Conservation (phyloP, 805 yeast genomes). For the Pichia exigua region DNA sequence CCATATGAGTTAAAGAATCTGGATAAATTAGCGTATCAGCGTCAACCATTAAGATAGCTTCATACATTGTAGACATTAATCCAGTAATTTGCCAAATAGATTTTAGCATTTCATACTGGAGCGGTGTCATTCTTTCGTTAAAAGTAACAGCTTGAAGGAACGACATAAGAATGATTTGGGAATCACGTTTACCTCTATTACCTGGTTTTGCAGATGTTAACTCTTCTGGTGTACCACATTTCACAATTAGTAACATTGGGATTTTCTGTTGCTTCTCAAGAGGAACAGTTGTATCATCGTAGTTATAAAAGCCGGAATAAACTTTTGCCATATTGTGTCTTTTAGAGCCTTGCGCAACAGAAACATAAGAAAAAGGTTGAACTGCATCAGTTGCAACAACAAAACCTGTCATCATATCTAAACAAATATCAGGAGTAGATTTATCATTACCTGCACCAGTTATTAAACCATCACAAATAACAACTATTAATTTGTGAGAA, state of each 20-base stretch:
- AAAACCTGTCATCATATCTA: constrained; percentile 81
- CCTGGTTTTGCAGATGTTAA: constrained; percentile 71
- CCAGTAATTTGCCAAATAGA: constrained; percentile 81
- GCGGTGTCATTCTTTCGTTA: constrained; percentile 89
- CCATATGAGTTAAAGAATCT: constrained; percentile 83
- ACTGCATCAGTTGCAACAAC: constrained; percentile 67
- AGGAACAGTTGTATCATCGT: constrained; percentile 68
- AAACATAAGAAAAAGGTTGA: constrained; percentile 78
- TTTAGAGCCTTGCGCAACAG: constrained; percentile 89
- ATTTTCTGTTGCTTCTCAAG: constrained; percentile 77
- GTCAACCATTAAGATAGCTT: constrained; percentile 83
- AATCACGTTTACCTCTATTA: constrained; percentile 93
- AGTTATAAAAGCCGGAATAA: constrained; percentile 88
- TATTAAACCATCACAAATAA: constrained; percentile 89
- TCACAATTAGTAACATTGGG: constrained; percentile 71
- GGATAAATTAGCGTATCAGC: constrained; percentile 89
- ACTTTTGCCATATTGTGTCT: constrained; percentile 98
- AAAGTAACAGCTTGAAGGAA: constrained; percentile 81
- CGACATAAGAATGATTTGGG: constrained; percentile 85
- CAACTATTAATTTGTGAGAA: constrained; percentile 79
- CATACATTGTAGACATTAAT: constrained; percentile 74
- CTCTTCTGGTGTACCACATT: constrained; percentile 84
- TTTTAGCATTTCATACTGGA: constrained; percentile 70
- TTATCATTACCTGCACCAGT: constrained; percentile 89
- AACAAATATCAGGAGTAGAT: constrained; percentile 84